A percentile compares a stretch with the other conserved stretches of the same genome.
These are phyloP conservation scores for Paramecium tetraurelia DNA, from an alignment of 73 alveolate species.

Conservation along the genomic window DNA sequence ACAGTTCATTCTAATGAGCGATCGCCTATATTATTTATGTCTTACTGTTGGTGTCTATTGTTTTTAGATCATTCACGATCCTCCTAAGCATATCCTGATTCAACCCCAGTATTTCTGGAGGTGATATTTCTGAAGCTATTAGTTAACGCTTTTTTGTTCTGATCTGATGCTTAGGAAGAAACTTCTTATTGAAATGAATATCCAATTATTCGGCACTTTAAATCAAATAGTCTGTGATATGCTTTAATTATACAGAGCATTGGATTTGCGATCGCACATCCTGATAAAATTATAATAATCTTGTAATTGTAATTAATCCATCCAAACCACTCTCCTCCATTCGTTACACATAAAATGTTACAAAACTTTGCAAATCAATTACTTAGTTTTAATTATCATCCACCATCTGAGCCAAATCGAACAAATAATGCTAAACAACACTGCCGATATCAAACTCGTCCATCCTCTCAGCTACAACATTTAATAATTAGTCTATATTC, in stretches of 20 bases:
- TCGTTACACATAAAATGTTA: background rate
- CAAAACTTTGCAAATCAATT: background rate
- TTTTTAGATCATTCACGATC: background rate
- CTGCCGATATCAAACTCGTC: background rate
- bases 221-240: constrained; percentile 18
- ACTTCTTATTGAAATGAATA: background rate
- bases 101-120: constrained; percentile 29
- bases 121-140: background rate
- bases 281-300: background rate
- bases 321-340: constrained; percentile 22
- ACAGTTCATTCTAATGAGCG: background rate
- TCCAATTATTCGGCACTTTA: background rate
- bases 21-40: background rate
- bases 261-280: background rate
- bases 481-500: constrained; percentile 30
- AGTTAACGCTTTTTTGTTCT: background rate
- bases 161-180: background rate
- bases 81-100: constrained; percentile 20
- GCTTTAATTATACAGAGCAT: background rate
- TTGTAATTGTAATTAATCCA: background rate
- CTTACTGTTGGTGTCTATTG: background rate
- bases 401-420: background rate
- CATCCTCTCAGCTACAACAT: background rate
- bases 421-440: background rate
- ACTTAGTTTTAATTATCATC: background rate